Evolutionary conservation across 805 yeast genomes (phyloP), one percentile per base, ranked within the genome.

Genomic region (Zygosaccharomyces gambellarensis): DNA sequence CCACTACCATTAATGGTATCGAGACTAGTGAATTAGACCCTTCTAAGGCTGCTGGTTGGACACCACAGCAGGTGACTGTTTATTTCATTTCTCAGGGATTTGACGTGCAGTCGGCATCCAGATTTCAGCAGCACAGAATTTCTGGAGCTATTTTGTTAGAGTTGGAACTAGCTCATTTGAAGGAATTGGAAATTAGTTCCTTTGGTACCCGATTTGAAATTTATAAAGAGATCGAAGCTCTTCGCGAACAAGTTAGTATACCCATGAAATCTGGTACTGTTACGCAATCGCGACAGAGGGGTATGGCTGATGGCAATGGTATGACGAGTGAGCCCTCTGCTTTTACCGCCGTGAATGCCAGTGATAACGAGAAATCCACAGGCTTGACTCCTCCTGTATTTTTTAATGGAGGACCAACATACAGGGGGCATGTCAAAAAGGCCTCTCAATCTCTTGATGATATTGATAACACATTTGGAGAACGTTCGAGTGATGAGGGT

Each of bases 161-260:
- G 67, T 75, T 94, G 53, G 97, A 92, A 61, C 74, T 92, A 53
- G 78, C 88, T 1, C 87, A 87, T 60, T 75, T 94, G 60, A 94
- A 92, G 65, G 99, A 94, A 67, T 73, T 94, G 50, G 99, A 90
- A 49, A 92, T 94, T 46, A 76, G 81, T 43, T 87, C 96, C 3
- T 94, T 94, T 71, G 99, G 99, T 25, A 90, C 97, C 0, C 78
- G 99, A 55, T 94, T 90, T 68, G 97, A 90, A 65, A 80, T 94
- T 42, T 83, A 81, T 68, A 90, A 89, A 63, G 96, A 88, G 64
- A 92, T 94, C 59, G 95, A 88, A 64, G 78, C 81, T 32, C 71
- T 85, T 58, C 63, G 69, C 54, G 66, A 66, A 39, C 43, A 60
- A 19, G 45, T 49, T 11, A 44, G 22, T 10, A 5, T 17, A 23